Evolutionary conservation across 129 eudicot species (phyloP).

Genomic region (Flaveria brownii): DNA sequence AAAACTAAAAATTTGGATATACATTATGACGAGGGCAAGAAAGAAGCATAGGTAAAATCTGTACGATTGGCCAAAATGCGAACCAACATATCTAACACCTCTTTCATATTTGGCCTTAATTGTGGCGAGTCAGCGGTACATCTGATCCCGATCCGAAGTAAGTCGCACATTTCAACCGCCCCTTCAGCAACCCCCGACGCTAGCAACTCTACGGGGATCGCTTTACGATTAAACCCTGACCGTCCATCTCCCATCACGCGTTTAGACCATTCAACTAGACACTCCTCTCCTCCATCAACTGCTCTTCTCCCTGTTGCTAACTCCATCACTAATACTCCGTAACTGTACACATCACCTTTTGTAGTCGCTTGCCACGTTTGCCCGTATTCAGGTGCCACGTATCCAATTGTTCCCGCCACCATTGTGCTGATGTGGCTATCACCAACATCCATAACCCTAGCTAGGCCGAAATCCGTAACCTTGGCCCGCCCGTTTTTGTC

Average conservation of each 20-base stretch:
- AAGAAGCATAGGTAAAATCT: constrained; percentile 34
- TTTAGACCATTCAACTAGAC: constrained; percentile 79
- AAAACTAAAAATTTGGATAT: neutral
- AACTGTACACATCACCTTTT: constrained; percentile 95
- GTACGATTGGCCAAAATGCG: constrained; percentile 44
- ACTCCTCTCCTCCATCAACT: constrained; percentile 90
- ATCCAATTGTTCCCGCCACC: constrained; percentile 97
- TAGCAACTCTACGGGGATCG: constrained; percentile 48
- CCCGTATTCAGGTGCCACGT: constrained; percentile 96
- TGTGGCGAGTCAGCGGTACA: constrained; percentile 81
- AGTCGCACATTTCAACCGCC: constrained; percentile 58
- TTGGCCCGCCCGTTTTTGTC: constrained; percentile 73
- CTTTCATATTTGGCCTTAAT: constrained; percentile 93
- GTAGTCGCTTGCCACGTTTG: constrained; percentile 97
- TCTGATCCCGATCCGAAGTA: constrained; percentile 66
- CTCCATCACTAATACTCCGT: constrained; percentile 88
- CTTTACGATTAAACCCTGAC: neutral
- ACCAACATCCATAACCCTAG: constrained; percentile 77
- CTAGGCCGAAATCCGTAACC: constrained; percentile 92
- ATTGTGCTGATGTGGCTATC: constrained; percentile 90
- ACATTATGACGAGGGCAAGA: constrained; percentile 22
- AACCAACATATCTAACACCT: constrained; percentile 66
- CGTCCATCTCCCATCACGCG: constrained; percentile 58
- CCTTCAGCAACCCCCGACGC: constrained; percentile 55
- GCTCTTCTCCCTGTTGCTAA: constrained; percentile 91